Evolutionary conservation across 306 rosid genomes (phyloP).

Genomic region (Rosa multiflora): DNA sequence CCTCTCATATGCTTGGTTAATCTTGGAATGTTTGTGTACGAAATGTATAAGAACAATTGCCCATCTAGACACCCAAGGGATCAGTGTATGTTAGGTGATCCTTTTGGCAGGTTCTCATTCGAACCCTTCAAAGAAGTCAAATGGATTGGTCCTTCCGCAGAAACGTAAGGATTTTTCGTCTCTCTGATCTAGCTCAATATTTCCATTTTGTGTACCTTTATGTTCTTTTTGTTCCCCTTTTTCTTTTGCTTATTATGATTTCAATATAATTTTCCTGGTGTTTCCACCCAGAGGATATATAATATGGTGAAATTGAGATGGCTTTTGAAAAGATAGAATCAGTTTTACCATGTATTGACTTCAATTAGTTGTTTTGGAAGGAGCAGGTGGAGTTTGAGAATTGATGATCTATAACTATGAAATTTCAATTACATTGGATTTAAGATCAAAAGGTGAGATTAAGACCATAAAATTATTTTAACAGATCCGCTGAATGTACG

Average conservation of each 20-base stretch:
- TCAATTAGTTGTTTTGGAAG: background rate
- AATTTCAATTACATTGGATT: background rate
- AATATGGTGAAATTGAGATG: background rate
- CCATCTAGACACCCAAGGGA: slow-evolving; percentile 30
- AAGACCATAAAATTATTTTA: background rate
- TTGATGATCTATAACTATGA: background rate
- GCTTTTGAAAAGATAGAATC: background rate
- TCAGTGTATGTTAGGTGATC: slow-evolving; percentile 37
- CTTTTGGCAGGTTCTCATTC: slow-evolving; percentile 63
- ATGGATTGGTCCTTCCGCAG: slow-evolving; percentile 66
- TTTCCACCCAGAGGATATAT: background rate
- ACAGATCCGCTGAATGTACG: background rate
- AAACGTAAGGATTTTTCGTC: slow-evolving; percentile 38
- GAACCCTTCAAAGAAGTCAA: slow-evolving; percentile 55
- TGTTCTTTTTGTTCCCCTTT: background rate
- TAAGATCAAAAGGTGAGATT: background rate
- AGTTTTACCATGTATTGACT: background rate
- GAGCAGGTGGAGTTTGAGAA: background rate
- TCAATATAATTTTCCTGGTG: background rate
- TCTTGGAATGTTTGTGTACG: slow-evolving; percentile 48
- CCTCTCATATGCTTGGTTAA: slow-evolving; percentile 60
- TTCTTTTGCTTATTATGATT: background rate
- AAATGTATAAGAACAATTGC: slow-evolving; percentile 71
- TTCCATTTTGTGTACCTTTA: background rate
- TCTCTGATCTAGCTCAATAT: background rate